Percentiles rank a stretch among this genome's conserved stretches.
These are phyloP conservation scores for Phytophthora hybrid DNA, from an alignment of 352 stramenopile species.

Conservation along the genomic window DNA sequence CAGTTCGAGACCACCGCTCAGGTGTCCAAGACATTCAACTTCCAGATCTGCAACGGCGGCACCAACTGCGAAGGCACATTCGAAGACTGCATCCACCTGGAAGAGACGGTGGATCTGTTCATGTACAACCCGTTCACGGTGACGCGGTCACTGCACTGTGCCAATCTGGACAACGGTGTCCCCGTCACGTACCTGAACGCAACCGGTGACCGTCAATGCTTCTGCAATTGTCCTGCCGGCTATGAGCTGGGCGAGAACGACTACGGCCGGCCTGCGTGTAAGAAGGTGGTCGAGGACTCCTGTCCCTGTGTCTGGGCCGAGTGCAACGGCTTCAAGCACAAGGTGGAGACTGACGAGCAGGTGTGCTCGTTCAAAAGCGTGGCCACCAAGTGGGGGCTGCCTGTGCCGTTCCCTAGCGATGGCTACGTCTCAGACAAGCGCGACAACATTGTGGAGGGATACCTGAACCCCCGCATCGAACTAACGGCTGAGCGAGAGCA, in stretches of 20 bases:
- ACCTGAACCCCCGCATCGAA: conserved; percentile 29
- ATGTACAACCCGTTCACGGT: conserved; percentile 73
- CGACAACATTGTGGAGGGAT: conserved; percentile 30
- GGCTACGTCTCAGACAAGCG: conserved; percentile 66
- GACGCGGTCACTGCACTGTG: conserved; percentile 48
- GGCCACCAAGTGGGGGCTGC: conserved; percentile 46
- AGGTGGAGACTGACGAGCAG: conserved; percentile 31
- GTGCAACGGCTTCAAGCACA: conserved; percentile 36
- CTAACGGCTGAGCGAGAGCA: conserved; percentile 24
- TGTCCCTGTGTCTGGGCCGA: conserved; percentile 63
- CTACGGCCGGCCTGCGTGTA: conserved; percentile 36
- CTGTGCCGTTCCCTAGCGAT: conserved; percentile 61
- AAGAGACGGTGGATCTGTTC: conserved; percentile 54
- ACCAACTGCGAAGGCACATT: conserved; percentile 27
- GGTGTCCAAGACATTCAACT: conserved; percentile 52
- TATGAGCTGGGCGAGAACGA: conserved; percentile 32
- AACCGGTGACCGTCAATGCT: conserved; percentile 53
- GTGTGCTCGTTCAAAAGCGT: conserved; percentile 51
- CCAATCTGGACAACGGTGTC: conserved; percentile 43
- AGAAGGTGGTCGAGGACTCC: conserved; percentile 32
- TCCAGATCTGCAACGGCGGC: conserved; percentile 41
- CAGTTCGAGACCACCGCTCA: conserved; percentile 37
- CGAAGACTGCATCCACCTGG: conserved; percentile 48
- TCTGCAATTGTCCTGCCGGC: conserved; percentile 60
- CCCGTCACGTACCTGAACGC: conserved; percentile 58